These are phyloP conservation scores for Pontederia crassipes DNA, from an alignment of 176 grass and related monocot species.

Conservation along the genomic window DNA sequence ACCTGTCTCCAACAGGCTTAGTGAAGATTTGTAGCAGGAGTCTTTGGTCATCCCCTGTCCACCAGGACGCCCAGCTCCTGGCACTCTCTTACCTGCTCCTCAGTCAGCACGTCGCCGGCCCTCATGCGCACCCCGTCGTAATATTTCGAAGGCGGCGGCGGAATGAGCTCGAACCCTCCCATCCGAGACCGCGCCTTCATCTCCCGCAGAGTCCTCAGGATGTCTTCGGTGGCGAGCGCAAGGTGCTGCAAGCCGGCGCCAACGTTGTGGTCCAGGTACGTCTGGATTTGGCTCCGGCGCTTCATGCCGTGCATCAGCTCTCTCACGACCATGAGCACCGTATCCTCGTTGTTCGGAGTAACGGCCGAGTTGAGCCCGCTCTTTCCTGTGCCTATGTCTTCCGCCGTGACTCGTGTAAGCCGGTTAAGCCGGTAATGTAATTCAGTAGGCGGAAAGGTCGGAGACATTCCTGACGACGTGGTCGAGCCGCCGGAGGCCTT, in stretches of 20 bases:
- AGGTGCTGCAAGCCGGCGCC: slow-evolving; percentile 89
- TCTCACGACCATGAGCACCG: slow-evolving; percentile 64
- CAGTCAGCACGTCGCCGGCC: slow-evolving; percentile 66
- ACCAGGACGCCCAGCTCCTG: slow-evolving; percentile 75
- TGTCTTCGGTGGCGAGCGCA: slow-evolving; percentile 56
- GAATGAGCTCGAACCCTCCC: slow-evolving; percentile 78
- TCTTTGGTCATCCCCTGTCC: slow-evolving; percentile 90
- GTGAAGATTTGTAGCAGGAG: slow-evolving; percentile 92
- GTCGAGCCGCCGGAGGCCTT: slow-evolving; percentile 22
- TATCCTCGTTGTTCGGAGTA: slow-evolving; percentile 79
- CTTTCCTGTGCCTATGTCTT: slow-evolving; percentile 77
- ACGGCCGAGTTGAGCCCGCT: slow-evolving; percentile 91
- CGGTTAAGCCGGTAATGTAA: slow-evolving; percentile 53
- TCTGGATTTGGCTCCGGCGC: slow-evolving; percentile 95
- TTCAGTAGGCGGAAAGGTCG: slow-evolving; percentile 28
- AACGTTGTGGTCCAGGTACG: slow-evolving; percentile 80
- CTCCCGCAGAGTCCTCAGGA: slow-evolving; percentile 66
- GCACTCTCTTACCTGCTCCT: slow-evolving; percentile 70
- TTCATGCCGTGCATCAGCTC: slow-evolving; percentile 95
- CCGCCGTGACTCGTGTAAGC: slow-evolving; percentile 93
- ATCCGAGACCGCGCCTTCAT: slow-evolving; percentile 43
- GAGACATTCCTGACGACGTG: slow-evolving; percentile 64
- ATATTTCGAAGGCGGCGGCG: slow-evolving; percentile 42
- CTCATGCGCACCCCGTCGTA: slow-evolving; percentile 59
- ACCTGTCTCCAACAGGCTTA: slow-evolving; percentile 94